Evolutionary conservation across 768 basidiomycete genomes (phyloP), one percentile per base, ranked within the genome.

Genomic region (Psilocybe cubensis): DNA sequence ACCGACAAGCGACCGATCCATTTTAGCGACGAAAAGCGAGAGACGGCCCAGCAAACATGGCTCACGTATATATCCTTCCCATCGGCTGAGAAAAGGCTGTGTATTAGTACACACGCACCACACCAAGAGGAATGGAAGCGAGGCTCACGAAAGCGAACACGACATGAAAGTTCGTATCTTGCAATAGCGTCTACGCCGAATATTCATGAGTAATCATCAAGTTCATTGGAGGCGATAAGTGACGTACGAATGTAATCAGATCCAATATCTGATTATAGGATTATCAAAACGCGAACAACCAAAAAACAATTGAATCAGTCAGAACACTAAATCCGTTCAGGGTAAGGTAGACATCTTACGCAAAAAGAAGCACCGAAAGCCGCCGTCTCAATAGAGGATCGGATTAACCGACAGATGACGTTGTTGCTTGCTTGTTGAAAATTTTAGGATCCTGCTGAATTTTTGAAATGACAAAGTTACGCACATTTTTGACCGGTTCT

Each of bases 21-120:
- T 51, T 44, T n/a, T n/a, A 14, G 6, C 35, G 44, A 4, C 12
- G 12, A 6, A 11, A 6, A 18, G 17, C 27, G 28, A 17, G 20
- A 3, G 17, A 40, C 14, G 17, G n/a, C 20, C 23, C 3, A 2
- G 2, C n/a, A 58, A n/a, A n/a, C n/a, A n/a, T n/a, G n/a, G n/a
- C 70, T 44, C 51, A 70, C 70, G 70, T 71, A 57, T 71, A 71
- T 51, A 71, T 70, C 24, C 70, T 58, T 27, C 68, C 70, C 64
- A 70, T 56, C 1, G 70, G 70, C 68, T 70, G 51, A 20, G 21
- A 24, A 2, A 23, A 0, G 18, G 17, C 2, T 48, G 17, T 20
- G 31, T 14, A 24, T 10, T 48, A 23, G 31, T 54, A 38, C 4
- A 21, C 23, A 27, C 18, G 28, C 9, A 40, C 24, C 4, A 11